These are phyloP conservation scores for Backusella morwellensis DNA, from an alignment of 192 early-diverging fungal species.

Conservation along the genomic window DNA sequence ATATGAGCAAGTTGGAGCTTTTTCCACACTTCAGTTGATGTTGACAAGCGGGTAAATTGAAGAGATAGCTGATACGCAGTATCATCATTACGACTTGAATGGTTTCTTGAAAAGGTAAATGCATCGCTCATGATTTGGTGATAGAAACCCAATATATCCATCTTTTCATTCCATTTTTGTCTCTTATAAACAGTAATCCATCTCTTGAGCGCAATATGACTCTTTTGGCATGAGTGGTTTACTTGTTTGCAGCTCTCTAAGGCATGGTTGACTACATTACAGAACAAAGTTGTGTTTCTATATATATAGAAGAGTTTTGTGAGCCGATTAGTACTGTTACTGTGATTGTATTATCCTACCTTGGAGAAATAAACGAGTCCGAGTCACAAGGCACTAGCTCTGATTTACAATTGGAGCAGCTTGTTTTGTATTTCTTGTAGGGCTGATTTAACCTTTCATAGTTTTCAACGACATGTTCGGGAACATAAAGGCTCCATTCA, in stretches of 20 bases:
- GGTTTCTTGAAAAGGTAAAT: background rate
- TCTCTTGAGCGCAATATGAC: background rate
- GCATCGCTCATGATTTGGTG: background rate
- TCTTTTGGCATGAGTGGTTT: background rate
- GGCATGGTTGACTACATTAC: background rate
- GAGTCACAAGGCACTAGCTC: constrained; percentile 41
- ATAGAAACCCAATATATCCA: background rate
- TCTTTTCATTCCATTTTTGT: background rate
- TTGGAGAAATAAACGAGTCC: background rate
- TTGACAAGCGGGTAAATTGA: background rate
- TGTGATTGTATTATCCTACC: background rate
- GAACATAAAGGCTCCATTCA: constrained; percentile 58
- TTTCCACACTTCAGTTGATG: constrained; percentile 46
- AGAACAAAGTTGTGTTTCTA: background rate
- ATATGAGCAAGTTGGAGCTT: constrained; percentile 58
- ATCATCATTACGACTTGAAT: background rate
- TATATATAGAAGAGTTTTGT: background rate
- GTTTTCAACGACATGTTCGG: constrained; percentile 32
- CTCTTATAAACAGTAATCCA: background rate
- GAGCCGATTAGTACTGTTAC: background rate
- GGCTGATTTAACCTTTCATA: constrained; percentile 57
- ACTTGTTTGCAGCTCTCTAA: background rate
- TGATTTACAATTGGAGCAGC: constrained; percentile 44
- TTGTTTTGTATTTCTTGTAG: constrained; percentile 46
- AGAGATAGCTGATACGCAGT: background rate